phyloP scores from a whole-genome alignment of 2,329 filamentous ascomycete genomes.

The Metarhizium humberi region DNA sequence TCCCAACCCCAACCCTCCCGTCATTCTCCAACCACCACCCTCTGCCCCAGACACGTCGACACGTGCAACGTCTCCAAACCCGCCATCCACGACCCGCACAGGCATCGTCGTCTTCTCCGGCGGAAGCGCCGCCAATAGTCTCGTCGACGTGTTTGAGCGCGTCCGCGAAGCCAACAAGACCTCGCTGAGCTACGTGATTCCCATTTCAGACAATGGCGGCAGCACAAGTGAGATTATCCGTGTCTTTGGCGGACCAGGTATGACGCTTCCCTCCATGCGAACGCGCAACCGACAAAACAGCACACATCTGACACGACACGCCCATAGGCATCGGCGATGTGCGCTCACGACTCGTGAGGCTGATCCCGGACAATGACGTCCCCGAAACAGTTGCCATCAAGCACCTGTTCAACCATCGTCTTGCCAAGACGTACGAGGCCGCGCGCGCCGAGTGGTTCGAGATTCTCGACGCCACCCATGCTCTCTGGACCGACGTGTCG shows the following conservation, averaged over 20 bases:
- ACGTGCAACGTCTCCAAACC: constrained; percentile 12
- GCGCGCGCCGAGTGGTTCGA: constrained; percentile 78
- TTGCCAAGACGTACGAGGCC: constrained; percentile 46
- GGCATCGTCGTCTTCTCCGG: constrained; percentile 79
- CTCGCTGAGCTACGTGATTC: constrained; percentile 75
- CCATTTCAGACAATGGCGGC: constrained; percentile 92
- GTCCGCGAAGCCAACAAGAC: constrained; percentile 56
- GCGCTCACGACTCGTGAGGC: constrained; percentile 63
- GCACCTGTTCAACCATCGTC: constrained; percentile 76
- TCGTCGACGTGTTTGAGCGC: constrained; percentile 80
- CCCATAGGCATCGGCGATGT: constrained; percentile 45
- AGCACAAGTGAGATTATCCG: constrained; percentile 89
- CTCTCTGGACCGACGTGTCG: constrained; percentile 63
- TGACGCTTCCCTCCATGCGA: no score
- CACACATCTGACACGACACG: neutral
- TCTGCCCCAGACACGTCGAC: neutral
- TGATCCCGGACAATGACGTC: constrained; percentile 62
- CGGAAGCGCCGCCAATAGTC: constrained; percentile 86
- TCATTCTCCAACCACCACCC: neutral
- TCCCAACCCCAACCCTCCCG: neutral
- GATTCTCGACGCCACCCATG: constrained; percentile 74
- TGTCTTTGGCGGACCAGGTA: constrained; percentile 88
- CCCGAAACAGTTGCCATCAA: constrained; percentile 68
- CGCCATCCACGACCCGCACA: constrained; percentile 8
- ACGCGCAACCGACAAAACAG: constrained; percentile 8